These are phyloP conservation scores for Metschnikowia hibisci DNA, from an alignment of 805 yeast species.

Conservation along the genomic window DNA sequence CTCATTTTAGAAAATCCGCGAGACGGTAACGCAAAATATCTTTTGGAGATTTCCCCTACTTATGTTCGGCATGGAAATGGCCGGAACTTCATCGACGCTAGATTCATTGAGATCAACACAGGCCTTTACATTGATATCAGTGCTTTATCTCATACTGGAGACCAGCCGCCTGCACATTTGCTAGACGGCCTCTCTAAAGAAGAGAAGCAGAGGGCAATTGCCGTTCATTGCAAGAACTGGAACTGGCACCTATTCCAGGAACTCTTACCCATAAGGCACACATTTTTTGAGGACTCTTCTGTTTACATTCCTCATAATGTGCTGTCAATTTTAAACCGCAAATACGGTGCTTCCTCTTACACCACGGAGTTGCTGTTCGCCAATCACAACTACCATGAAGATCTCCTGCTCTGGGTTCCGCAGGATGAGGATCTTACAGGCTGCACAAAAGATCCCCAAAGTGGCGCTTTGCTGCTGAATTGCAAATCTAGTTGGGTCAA, in stretches of 20 bases:
- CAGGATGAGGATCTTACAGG: constrained; percentile 33
- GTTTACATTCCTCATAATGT: constrained; percentile 35
- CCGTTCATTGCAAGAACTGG: constrained; percentile 38
- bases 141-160: constrained; percentile 13
- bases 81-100: constrained; percentile 19
- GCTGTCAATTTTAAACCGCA: constrained; percentile 26
- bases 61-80: constrained; percentile 20
- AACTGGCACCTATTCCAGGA: constrained; percentile 38
- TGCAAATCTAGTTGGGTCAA: constrained; percentile 16
- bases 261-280: constrained; percentile 32
- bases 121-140: constrained; percentile 30
- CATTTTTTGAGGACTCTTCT: constrained; percentile 35
- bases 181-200: constrained; percentile 3
- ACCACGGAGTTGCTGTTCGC: constrained; percentile 26
- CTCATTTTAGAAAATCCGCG: constrained; percentile 17
- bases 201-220: constrained; percentile 12
- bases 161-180: constrained; percentile 9
- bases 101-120: constrained; percentile 31
- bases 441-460: constrained; percentile 28
- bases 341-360: constrained; percentile 30
- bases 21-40: constrained; percentile 19
- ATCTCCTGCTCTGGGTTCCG: constrained; percentile 46
- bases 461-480: constrained; percentile 23
- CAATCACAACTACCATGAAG: constrained; percentile 38
- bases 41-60: constrained; percentile 21